A percentile compares a stretch with the other conserved stretches of the same genome.
phyloP scores from a whole-genome alignment of 164 flowering plant species.

The Dillenia suffruticosa region DNA sequence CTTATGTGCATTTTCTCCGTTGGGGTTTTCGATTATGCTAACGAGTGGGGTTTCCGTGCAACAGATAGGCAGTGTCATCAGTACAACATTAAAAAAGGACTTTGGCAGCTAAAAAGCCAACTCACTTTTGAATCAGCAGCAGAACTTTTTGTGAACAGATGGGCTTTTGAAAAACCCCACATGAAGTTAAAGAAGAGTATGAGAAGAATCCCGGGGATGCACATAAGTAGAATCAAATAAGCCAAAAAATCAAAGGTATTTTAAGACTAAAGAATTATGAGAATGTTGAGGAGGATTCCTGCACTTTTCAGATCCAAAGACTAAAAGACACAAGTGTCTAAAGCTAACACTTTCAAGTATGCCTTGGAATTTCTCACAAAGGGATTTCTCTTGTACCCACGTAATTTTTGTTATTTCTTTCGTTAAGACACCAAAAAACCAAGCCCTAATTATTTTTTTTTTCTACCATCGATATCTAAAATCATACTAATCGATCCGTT shows the following conservation, averaged over 20 bases:
- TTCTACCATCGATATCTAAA: no score
- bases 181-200: slow-evolving; percentile 25
- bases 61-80: no score
- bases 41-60: no score
- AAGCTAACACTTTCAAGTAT: slow-evolving; percentile 10
- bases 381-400: slow-evolving; percentile 37
- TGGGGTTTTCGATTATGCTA: no score
- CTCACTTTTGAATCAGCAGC: slow-evolving; percentile 7
- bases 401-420: slow-evolving; percentile 13
- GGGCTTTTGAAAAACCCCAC: slow-evolving; percentile 14
- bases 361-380: slow-evolving; percentile 27
- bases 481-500: no score
- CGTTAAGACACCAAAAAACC: slow-evolving; percentile 36
- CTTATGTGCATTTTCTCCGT: no score
- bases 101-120: slow-evolving; percentile 13
- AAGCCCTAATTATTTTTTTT: no score
- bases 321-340: slow-evolving; percentile 45
- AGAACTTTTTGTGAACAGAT: not conserved
- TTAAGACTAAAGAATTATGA: slow-evolving; percentile 13
- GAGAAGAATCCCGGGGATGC: slow-evolving; percentile 53
- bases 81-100: no score
- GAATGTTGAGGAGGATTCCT: slow-evolving; percentile 60
- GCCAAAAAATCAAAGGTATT: slow-evolving; percentile 22
- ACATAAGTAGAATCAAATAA: slow-evolving; percentile 40
- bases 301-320: slow-evolving; percentile 34